A percentile compares a stretch with the other conserved stretches of the same genome.
Evolutionary conservation across 768 basidiomycete genomes (phyloP).

Genomic region (Leccinum incarnatum): DNA sequence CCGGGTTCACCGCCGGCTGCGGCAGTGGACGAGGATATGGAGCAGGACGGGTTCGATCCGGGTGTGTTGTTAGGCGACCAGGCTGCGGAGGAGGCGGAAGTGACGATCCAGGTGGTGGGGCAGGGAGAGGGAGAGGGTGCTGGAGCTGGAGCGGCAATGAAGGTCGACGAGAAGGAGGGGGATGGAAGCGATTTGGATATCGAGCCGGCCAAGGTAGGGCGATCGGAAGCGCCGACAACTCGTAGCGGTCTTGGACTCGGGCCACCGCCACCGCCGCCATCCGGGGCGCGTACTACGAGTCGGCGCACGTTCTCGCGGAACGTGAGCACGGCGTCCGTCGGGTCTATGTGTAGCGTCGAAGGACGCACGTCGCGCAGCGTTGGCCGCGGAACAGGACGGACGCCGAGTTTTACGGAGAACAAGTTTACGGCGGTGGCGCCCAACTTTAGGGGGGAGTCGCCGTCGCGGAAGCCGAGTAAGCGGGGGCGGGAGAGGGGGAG

Average conservation of each 20-base stretch:
- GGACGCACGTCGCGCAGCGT: neutral
- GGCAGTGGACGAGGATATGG: neutral
- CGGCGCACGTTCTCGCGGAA: slow-evolving; percentile 19
- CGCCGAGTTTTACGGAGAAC: slow-evolving; percentile 37
- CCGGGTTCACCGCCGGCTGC: neutral
- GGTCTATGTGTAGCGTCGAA: neutral
- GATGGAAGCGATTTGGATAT: slow-evolving; percentile 12
- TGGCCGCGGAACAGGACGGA: slow-evolving; percentile 24
- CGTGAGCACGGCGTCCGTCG: slow-evolving; percentile 11
- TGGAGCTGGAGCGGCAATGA: neutral
- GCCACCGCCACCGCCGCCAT: neutral
- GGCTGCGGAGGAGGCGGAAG: neutral
- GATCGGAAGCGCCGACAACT: neutral
- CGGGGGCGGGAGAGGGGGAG: slow-evolving; percentile 11
- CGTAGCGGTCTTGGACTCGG: neutral
- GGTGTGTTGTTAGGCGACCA: neutral
- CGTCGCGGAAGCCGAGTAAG: slow-evolving; percentile 31
- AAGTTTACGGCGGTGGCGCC: slow-evolving; percentile 47
- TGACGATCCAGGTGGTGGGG: neutral
- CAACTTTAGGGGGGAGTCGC: slow-evolving; percentile 31
- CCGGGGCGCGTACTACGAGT: neutral
- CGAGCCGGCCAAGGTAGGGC: slow-evolving; percentile 26
- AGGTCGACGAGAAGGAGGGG: neutral
- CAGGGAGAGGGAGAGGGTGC: neutral
- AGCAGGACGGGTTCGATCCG: slow-evolving; percentile 18